Base-by-base conservation (phyloP, 2,329 filamentous ascomycete genomes). In the Penicillium hesseltinei region DNA sequence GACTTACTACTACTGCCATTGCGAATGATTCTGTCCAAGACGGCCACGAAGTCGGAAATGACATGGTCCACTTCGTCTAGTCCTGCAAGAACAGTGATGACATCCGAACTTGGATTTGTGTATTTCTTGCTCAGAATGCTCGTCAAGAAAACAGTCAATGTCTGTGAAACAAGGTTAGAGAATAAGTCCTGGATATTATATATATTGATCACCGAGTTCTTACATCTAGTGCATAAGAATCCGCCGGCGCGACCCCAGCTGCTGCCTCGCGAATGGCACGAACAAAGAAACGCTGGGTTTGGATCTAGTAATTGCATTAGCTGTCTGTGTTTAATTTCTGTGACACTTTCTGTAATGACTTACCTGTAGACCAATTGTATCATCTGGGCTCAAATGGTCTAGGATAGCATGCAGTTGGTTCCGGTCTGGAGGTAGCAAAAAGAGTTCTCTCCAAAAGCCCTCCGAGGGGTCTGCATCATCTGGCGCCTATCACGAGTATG, bases 381-480 rank as follows among this genome's bases (percentile, higher is more conserved):
- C 87, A 64, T 90, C 87, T 6, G 91, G 84, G 51, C 84, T 82
- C 40, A 94, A 79, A n/a, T 82, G 79, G 62, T 87, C 84, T 60
- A 99, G 79, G 47, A 92, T 83, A 49, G 78, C 79, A 71, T 85
- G 84, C 62, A 99, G 78, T 48, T 86, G 83, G 5, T 80, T 73
- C 54, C 85, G 82, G 71, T 97, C 91, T 23, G 93, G 92, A 62
- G 87, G 87, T 57, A 97, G 81, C 38, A 99, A 83, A 74, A 99
- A 99, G 77, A 99, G 92, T 76, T 97, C 94, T 64, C 86, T 84
- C 94, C 94, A 99, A 78, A 97, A 99, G 43, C 92, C 93, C 59
- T 96, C 91, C 0, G 90, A 84, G 61, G 88, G 88, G 29, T 92
- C 88, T 51, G 80, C 75, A 58, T 86, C 83, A 59, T 89, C 83